phyloP scores from a whole-genome alignment of 139 green algal genomes.

The Chlorella sp. region DNA sequence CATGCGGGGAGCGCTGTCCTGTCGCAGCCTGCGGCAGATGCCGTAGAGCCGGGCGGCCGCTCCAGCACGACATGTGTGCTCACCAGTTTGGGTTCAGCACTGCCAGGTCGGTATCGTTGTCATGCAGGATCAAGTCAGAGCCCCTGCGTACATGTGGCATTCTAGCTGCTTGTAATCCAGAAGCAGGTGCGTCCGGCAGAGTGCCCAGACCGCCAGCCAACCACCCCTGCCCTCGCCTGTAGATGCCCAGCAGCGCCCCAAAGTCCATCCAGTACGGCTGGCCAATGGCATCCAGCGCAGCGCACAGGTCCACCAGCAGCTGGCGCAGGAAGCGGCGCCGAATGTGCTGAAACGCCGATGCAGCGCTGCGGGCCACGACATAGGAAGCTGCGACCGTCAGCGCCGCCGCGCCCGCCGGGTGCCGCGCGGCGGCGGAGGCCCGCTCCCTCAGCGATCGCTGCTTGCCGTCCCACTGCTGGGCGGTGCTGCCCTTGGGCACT shows the following conservation, averaged over 20 bases:
- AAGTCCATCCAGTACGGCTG: slow-evolving; percentile 34
- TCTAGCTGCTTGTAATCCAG: too few species aligned
- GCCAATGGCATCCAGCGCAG: background rate
- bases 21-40: too few species aligned
- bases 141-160: too few species aligned
- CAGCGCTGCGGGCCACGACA: background rate
- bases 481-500: too few species aligned
- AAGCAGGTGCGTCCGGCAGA: too few species aligned
- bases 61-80: too few species aligned
- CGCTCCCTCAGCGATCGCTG: too few species aligned
- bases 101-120: slow-evolving; percentile 63
- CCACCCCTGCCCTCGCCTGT: background rate
- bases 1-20: too few species aligned
- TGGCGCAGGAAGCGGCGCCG: slow-evolving; percentile 31
- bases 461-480: too few species aligned
- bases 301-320: slow-evolving; percentile 28
- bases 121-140: slow-evolving; percentile 56
- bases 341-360: background rate
- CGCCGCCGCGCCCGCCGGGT: background rate
- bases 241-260: slow-evolving; percentile 28
- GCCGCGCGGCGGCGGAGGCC: background rate
- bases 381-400: background rate
- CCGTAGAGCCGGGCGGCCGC: too few species aligned
- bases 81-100: slow-evolving; percentile 56
- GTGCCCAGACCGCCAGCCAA: too few species aligned